Percentiles rank a stretch among this genome's conserved stretches.
phyloP scores from a whole-genome alignment of 1,284 basidiomycete genomes.

The Melanopsichium pennsylvanicum region DNA sequence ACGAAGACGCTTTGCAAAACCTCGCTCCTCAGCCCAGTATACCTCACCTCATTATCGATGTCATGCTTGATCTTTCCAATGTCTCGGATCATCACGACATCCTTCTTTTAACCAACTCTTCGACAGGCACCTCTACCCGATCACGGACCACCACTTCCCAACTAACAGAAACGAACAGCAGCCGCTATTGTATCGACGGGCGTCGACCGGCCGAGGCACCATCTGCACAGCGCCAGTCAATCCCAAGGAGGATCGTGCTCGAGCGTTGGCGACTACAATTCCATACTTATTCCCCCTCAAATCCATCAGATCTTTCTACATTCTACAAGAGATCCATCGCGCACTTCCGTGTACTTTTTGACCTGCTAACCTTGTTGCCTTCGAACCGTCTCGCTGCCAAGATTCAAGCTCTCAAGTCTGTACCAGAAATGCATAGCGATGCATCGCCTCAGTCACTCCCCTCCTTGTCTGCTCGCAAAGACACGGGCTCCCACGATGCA shows the following conservation, averaged over 20 bases:
- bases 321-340: constrained; percentile 66
- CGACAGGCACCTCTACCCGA: too few species aligned
- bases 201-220: background rate
- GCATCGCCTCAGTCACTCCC: constrained; percentile 2
- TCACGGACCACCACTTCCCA: too few species aligned
- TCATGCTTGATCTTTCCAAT: constrained; percentile 61
- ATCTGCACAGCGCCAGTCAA: background rate
- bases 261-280: constrained; percentile 50
- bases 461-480: constrained; percentile 13
- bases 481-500: constrained; percentile 23
- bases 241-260: constrained; percentile 35
- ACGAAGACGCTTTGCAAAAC: background rate
- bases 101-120: constrained; percentile 6
- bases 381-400: constrained; percentile 49
- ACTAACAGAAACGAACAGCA: too few species aligned
- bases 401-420: constrained; percentile 23
- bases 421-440: background rate
- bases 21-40: constrained; percentile 15
- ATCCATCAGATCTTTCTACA: constrained; percentile 55
- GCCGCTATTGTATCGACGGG: constrained; percentile 22
- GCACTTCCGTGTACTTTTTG: constrained; percentile 63
- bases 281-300: constrained; percentile 8
- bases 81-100: constrained; percentile 23
- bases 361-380: constrained; percentile 56
- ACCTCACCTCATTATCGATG: constrained; percentile 64